Evolutionary conservation across 345 rosid genomes (phyloP).

Genomic region (Eucalyptus fibrosa): DNA sequence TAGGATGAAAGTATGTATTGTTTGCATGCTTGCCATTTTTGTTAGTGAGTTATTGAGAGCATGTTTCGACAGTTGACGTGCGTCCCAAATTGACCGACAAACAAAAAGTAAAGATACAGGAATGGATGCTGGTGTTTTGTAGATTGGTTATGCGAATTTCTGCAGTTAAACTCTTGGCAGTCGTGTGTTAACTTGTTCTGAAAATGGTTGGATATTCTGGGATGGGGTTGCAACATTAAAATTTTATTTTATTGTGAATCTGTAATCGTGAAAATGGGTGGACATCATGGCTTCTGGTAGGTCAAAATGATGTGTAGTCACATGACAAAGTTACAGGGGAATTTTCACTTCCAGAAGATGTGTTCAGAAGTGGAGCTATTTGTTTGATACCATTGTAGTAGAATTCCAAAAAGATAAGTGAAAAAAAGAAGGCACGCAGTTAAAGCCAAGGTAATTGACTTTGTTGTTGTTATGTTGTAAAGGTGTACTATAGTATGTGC

Average conservation of each 20-base stretch:
- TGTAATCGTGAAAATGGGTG: neutral
- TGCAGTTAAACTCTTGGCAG: neutral
- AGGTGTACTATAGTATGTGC: neutral
- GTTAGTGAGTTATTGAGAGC: neutral
- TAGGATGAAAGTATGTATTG: neutral
- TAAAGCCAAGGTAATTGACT: neutral
- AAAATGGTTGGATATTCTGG: neutral
- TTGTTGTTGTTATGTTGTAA: neutral
- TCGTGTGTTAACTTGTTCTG: neutral
- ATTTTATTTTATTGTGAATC: neutral
- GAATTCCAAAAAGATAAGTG: neutral
- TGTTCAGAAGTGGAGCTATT: neutral
- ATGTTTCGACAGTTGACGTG: neutral
- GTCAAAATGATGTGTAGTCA: neutral
- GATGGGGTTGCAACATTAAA: neutral
- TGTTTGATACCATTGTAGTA: neutral
- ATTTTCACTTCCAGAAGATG: neutral
- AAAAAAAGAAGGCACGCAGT: neutral
- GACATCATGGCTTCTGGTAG: neutral
- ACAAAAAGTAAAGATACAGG: neutral
- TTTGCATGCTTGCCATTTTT: neutral
- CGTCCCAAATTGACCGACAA: neutral
- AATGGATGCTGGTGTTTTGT: neutral
- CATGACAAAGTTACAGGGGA: neutral
- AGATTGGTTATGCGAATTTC: neutral